A percentile compares a stretch with the other conserved stretches of the same genome.
phyloP scores from a whole-genome alignment of 352 stramenopile genomes.

The Pseudoperonospora humuli region DNA sequence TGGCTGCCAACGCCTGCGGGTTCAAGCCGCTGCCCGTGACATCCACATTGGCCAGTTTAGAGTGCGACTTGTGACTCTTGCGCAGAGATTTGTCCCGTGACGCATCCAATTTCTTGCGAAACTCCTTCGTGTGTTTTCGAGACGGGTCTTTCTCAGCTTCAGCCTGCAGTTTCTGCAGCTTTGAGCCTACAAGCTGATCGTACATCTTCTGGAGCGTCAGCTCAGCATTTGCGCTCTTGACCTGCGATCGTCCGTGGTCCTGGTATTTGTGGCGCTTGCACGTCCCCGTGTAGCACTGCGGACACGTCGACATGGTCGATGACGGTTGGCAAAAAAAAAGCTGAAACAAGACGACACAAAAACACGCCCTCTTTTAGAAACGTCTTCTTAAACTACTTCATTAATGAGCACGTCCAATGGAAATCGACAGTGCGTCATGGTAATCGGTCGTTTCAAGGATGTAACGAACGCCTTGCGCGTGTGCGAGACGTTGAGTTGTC shows the following conservation, averaged over 20 bases:
- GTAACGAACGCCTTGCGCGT: no score
- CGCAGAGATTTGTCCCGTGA: conserved; percentile 57
- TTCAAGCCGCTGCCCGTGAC: conserved; percentile 48
- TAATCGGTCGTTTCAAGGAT: no score
- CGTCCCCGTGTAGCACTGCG: conserved; percentile 74
- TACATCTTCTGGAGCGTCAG: conserved; percentile 74
- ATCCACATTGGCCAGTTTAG: conserved; percentile 15
- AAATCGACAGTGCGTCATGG: no score
- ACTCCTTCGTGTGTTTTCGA: conserved; percentile 32
- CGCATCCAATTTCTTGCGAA: conserved; percentile 57
- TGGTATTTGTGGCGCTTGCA: conserved; percentile 53
- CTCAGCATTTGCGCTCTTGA: conserved; percentile 41
- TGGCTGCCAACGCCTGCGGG: conserved; percentile 59
- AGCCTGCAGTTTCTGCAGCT: conserved; percentile 66
- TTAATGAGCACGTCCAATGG: no score
- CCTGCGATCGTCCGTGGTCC: conserved; percentile 55
- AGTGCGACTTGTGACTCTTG: conserved; percentile 37
- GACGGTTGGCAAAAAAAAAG: no score
- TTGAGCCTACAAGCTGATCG: conserved; percentile 55
- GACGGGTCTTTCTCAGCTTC: conserved; percentile 39
- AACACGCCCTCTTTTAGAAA: no score
- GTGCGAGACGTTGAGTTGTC: no score
- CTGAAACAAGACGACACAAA: no score
- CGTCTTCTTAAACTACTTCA: no score
- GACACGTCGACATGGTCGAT: conserved; percentile 53